These are phyloP conservation scores for Pythium phragmitis DNA, from an alignment of 352 stramenopile genomes.

Conservation along the genomic window DNA sequence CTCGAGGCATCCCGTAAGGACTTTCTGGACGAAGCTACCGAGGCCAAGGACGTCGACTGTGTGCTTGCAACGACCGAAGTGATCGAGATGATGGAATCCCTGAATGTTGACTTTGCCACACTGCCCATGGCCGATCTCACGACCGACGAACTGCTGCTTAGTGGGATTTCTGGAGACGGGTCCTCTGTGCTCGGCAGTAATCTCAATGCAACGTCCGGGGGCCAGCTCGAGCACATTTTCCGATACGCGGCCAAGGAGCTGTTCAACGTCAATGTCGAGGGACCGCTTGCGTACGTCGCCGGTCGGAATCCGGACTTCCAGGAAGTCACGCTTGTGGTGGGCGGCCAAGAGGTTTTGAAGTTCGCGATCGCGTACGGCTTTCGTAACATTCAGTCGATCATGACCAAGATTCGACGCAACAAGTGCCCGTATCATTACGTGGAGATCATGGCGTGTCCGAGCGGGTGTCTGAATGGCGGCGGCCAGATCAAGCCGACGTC, in stretches of 20 bases:
- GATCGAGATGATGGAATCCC: slow-evolving; percentile 61
- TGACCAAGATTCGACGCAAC: slow-evolving; percentile 91
- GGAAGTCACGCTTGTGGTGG: slow-evolving; percentile 69
- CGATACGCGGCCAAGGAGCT: slow-evolving; percentile 87
- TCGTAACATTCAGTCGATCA: slow-evolving; percentile 96
- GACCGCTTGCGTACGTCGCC: slow-evolving; percentile 82
- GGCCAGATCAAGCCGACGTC: slow-evolving; percentile 89
- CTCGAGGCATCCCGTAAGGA: slow-evolving; percentile 94
- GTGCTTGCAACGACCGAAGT: slow-evolving; percentile 90
- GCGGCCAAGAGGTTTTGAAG: slow-evolving; percentile 83
- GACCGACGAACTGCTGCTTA: slow-evolving; percentile 68
- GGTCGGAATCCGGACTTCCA: slow-evolving; percentile 91
- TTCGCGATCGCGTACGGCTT: slow-evolving; percentile 97
- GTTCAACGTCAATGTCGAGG: slow-evolving; percentile 82
- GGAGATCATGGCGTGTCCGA: slow-evolving; percentile 98
- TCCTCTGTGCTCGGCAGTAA: slow-evolving; percentile 55
- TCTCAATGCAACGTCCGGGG: slow-evolving; percentile 75
- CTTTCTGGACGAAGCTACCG: slow-evolving; percentile 63
- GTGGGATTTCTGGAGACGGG: slow-evolving; percentile 59
- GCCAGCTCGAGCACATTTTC: slow-evolving; percentile 93
- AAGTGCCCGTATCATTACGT: slow-evolving; percentile 95
- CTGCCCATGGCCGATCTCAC: slow-evolving; percentile 66
- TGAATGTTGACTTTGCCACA: slow-evolving; percentile 61
- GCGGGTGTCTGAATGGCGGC: slow-evolving; percentile 96
- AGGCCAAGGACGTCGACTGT: slow-evolving; percentile 92